Evolutionary conservation across 495 filamentous ascomycete species (phyloP), one percentile per base, ranked within the genome.

Genomic region (Aspergillus cavernicola): DNA sequence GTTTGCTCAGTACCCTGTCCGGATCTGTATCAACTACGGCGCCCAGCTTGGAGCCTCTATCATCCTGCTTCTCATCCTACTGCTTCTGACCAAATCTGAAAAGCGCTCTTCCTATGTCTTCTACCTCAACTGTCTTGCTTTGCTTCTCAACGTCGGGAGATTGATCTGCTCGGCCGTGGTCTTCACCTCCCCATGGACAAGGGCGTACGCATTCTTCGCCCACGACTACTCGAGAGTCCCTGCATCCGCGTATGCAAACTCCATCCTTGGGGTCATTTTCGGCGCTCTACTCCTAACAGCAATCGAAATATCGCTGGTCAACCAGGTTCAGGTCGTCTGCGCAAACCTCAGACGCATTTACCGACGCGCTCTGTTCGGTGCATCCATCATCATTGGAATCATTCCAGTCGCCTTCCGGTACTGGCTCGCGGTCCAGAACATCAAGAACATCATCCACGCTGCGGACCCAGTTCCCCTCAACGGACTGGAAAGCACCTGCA

Each of bases 1-100:
- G 7, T 70, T 79, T 49, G 65, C 77, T 57, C 55, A 59, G 50
- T 80, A 82, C 64, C 73, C 74, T 57, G 60, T 81, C 40, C 71
- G 76, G 15, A 67, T 78, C 37, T 73, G 75, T 66, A 84, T 90
- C 80, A 86, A 84, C 66, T 90, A 84, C 61, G 84, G 80, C 38
- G 64, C 73, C 24, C 88, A 95, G 64, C 74, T 91, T 46, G 90
- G 90, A 26, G 86, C 87, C n/a, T 82, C 80, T 24, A 54, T 86
- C 53, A 62, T 87, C 19, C 82, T 92, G 50, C 69, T 90, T 18
- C 56, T 87, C 35, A 72, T 88, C 18, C 69, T 92, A 0, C 66
- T 85, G 13, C 70, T 88, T 13, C 64, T 89, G 56, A 88, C 85
- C 18, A 77, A 71, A 43, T 65, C 68, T 12, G 78, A 84, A 45